These are phyloP conservation scores for Helicocarpus griseus DNA, from an alignment of 2,329 filamentous ascomycete genomes.

Conservation along the genomic window DNA sequence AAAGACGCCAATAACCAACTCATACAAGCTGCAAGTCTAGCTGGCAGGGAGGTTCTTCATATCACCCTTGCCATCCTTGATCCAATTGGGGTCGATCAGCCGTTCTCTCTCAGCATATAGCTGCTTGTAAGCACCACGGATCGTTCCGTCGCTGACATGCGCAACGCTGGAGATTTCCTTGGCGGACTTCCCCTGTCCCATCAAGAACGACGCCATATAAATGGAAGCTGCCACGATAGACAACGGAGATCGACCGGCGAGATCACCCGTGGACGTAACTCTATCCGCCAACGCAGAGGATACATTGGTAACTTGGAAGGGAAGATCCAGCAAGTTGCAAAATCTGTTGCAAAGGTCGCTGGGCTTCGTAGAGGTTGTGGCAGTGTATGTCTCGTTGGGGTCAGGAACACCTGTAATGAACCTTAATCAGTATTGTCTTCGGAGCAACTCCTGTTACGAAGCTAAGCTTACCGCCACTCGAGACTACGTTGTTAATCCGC, in stretches of 20 bases:
- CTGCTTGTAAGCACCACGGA: slow-evolving; percentile 89
- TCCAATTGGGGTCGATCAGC: slow-evolving; percentile 66
- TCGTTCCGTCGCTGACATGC: slow-evolving; percentile 91
- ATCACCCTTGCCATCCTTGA: slow-evolving; percentile 60
- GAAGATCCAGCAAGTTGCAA: slow-evolving; percentile 71
- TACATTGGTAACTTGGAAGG: slow-evolving; percentile 67
- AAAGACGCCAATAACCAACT: background rate
- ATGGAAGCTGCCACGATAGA: slow-evolving; percentile 93
- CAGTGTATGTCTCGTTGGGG: slow-evolving; percentile 54
- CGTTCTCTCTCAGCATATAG: slow-evolving; percentile 65
- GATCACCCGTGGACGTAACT: slow-evolving; percentile 65
- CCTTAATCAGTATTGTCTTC: background rate
- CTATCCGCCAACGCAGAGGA: slow-evolving; percentile 68
- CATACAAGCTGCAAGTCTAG: slow-evolving; percentile 11
- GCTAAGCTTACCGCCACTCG: slow-evolving; percentile 45
- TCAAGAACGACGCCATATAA: slow-evolving; percentile 85
- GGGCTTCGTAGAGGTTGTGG: slow-evolving; percentile 67
- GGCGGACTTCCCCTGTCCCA: slow-evolving; percentile 67
- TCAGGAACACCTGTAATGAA: slow-evolving; percentile 27
- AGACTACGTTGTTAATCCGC: slow-evolving; percentile 39
- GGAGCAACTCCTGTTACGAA: background rate
- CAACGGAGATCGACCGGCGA: slow-evolving; percentile 86
- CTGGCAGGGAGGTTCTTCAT: slow-evolving; percentile 58
- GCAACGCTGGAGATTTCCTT: slow-evolving; percentile 78
- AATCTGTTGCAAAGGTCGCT: slow-evolving; percentile 81